These are phyloP conservation scores for Achaetomium macrosporum DNA, from an alignment of 2,329 filamentous ascomycete genomes.

Conservation along the genomic window DNA sequence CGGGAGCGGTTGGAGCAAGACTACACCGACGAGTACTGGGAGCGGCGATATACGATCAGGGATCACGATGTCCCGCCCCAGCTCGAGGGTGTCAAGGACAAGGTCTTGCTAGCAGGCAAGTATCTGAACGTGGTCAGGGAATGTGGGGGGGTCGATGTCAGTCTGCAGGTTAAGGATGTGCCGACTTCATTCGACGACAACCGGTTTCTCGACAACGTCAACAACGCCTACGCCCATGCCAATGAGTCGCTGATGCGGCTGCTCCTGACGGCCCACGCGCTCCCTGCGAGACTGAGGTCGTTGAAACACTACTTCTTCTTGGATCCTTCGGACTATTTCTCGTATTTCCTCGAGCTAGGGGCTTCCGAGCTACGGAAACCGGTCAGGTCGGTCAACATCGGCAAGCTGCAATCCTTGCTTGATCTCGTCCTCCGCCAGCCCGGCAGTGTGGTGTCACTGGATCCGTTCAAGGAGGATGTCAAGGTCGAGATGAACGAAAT, in stretches of 20 bases:
- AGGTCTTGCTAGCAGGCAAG: conserved; percentile 90
- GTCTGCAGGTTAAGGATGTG: conserved; percentile 81
- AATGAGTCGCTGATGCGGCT: conserved; percentile 90
- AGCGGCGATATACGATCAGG: conserved; percentile 90
- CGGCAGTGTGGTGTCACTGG: conserved; percentile 85
- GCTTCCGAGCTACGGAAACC: conserved; percentile 86
- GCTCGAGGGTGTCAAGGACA: conserved; percentile 83
- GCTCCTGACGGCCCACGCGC: conserved; percentile 83
- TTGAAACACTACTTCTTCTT: conserved; percentile 99
- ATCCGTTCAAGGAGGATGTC: conserved; percentile 97
- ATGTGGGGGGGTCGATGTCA: conserved; percentile 92
- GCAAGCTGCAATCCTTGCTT: conserved; percentile 90
- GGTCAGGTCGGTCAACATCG: conserved; percentile 80
- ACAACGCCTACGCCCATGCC: conserved; percentile 87
- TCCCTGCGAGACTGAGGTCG: conserved; percentile 80
- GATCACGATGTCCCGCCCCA: conserved; percentile 89
- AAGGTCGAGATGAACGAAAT: conserved; percentile 97
- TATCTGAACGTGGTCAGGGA: conserved; percentile 97
- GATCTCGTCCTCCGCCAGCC: conserved; percentile 95
- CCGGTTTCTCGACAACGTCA: conserved; percentile 92
- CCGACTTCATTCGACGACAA: conserved; percentile 87
- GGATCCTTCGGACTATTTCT: conserved; percentile 95
- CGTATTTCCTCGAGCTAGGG: conserved; percentile 91
- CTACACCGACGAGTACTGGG: conserved; percentile 99
- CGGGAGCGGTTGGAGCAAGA: conserved; percentile 88